A percentile compares a stretch with the other conserved stretches of the same genome.
These are phyloP conservation scores for Manihot esculenta DNA, from an alignment of 441 rosid species.

Conservation along the genomic window DNA sequence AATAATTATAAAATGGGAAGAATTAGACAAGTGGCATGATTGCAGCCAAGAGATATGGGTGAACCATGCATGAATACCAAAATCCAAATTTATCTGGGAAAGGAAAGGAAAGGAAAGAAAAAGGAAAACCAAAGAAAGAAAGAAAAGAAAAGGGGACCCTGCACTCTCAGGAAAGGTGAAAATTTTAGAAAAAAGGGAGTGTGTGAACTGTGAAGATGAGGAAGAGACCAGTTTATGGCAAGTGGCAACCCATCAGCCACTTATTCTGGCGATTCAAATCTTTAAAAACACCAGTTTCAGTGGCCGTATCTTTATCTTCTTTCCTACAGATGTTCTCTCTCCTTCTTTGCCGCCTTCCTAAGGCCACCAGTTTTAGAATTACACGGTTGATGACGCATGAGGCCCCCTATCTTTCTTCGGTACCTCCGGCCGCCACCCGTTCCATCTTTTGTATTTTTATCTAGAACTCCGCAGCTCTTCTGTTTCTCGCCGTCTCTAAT, in stretches of 20 bases:
- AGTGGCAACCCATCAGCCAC: conserved; percentile 18
- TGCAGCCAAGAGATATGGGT: too few species aligned
- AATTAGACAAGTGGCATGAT: too few species aligned
- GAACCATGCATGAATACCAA: too few species aligned
- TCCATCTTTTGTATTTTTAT: conserved; percentile 21
- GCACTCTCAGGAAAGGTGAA: not conserved
- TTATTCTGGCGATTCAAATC: not conserved
- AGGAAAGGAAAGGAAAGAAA: too few species aligned
- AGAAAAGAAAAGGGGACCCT: too few species aligned
- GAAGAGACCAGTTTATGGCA: conserved; percentile 5
- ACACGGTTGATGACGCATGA: conserved; percentile 15
- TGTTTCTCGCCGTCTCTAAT: too few species aligned
- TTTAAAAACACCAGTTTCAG: conserved; percentile 14
- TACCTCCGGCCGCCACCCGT: conserved; percentile 17
- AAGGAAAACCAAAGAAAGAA: too few species aligned
- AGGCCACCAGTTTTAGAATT: conserved; percentile 13
- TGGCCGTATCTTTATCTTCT: conserved; percentile 18
- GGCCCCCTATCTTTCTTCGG: conserved; percentile 1
- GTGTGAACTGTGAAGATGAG: conserved; percentile 13
- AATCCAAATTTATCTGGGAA: too few species aligned
- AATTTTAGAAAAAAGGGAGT: not conserved
- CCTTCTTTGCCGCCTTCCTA: not conserved
- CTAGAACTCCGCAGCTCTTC: too few species aligned
- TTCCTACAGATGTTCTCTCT: not conserved
- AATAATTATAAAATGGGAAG: too few species aligned